Base-by-base conservation (phyloP, 768 basidiomycete genomes). In the Russula dissimulans region DNA sequence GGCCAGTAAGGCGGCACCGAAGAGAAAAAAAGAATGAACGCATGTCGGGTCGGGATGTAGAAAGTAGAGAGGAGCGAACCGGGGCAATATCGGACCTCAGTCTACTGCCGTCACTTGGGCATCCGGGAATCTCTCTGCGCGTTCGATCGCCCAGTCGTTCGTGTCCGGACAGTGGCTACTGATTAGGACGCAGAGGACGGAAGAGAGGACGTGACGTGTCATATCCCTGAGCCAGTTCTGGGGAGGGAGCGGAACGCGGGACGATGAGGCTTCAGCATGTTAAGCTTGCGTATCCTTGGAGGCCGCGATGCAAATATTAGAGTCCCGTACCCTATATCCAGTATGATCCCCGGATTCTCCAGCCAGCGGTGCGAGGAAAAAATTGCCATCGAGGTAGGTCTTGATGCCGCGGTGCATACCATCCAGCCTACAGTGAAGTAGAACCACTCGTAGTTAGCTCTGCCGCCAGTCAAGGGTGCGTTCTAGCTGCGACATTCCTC, bases 121-220 rank as follows among this genome's bases (percentile, higher is more conserved):
- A 42, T 54, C 34, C 0, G 63, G 63, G 46, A 51, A 61, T 5
- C 43, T 50, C 41, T 62, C 60, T 32, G 66, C 69, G 22, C 61
- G 61, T 44, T 68, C 61, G 42, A 68, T 68, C 10, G 69, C 68
- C 68, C 69, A 67, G 38, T 56, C 29, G 12, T 50, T 56, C 18
- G 7, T 6, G 0, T 10, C 3, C 10, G 18, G 22, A 17, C 9
- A 5, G 10, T 3, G 10, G 5, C 44, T 15, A 45, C 17, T 11
- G 34, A 32, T 45, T 1, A 31, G 29, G 26, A 43, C 44, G 10
- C 29, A 26, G 41, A 39, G 50, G 45, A 34, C 7, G 9, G 17
- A 49, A 11, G 12, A 9, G 15, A 15, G 43, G 38, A 49, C 8
- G 18, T 14, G 22, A 54, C 54, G 18, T 32, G 55, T 55, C 62